phyloP scores from a whole-genome alignment of 148 eudicot genomes.

The Rhododendron ferrugineum region DNA sequence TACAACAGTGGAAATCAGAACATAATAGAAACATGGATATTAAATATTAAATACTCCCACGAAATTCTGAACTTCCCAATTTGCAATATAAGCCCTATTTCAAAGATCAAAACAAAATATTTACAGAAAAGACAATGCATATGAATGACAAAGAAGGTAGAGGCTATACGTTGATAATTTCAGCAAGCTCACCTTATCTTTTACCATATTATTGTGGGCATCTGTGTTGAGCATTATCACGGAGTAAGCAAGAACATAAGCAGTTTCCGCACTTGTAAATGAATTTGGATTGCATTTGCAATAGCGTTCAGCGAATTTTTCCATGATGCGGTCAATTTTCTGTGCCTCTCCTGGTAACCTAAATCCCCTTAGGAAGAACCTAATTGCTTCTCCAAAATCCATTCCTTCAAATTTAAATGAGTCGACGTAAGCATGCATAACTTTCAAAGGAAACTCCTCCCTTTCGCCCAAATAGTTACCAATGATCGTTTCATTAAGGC shows the following conservation, averaged over 20 bases:
- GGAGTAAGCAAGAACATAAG: slow-evolving; percentile 98
- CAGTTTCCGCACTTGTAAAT: slow-evolving; percentile 93
- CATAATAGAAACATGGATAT: neutral
- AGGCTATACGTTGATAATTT: neutral
- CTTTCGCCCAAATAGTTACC: slow-evolving; percentile 98
- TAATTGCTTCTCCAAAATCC: slow-evolving; percentile 92
- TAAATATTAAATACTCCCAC: neutral
- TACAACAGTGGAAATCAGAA: slow-evolving; percentile 21
- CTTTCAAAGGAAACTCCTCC: slow-evolving; percentile 84
- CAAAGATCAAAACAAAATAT: neutral
- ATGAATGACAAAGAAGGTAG: neutral
- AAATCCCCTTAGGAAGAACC: slow-evolving; percentile 91
- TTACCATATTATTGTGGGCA: slow-evolving; percentile 97
- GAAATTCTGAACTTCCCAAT: slow-evolving; percentile 1
- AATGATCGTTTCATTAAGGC: slow-evolving; percentile 77
- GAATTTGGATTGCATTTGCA: slow-evolving; percentile 95
- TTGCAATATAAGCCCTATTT: neutral
- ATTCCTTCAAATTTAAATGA: slow-evolving; percentile 80
- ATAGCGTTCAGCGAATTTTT: slow-evolving; percentile 96
- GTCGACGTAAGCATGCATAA: slow-evolving; percentile 98
- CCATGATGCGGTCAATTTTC: slow-evolving; percentile 98
- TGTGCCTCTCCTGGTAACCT: slow-evolving; percentile 99
- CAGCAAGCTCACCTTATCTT: slow-evolving; percentile 73
- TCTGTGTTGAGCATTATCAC: slow-evolving; percentile 98
- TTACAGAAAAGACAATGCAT: neutral